These are phyloP conservation scores for Prunus armeniaca DNA, from an alignment of 306 rosid genomes.

Conservation along the genomic window DNA sequence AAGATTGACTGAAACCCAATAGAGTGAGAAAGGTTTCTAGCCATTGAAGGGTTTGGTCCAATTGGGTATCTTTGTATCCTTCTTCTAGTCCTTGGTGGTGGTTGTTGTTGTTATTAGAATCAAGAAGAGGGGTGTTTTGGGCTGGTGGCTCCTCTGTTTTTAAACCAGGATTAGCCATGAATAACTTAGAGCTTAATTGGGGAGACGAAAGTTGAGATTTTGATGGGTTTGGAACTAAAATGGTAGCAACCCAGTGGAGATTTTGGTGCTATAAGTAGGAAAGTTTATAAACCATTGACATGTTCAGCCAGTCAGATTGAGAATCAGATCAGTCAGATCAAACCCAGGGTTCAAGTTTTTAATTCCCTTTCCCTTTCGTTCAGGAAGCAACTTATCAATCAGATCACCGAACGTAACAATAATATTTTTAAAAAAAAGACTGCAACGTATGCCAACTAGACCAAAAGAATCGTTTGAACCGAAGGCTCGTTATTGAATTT, in stretches of 20 bases:
- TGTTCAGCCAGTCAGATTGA: not conserved
- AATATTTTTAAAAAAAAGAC: not conserved
- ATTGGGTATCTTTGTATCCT: slow-evolving; percentile 24
- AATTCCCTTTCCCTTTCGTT: not conserved
- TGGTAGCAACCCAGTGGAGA: slow-evolving; percentile 20
- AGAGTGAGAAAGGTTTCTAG: slow-evolving; percentile 43
- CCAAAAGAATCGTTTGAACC: not conserved
- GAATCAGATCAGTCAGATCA: not conserved
- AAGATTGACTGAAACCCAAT: slow-evolving; percentile 55
- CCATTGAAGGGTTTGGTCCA: slow-evolving; percentile 42
- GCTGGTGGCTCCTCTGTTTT: slow-evolving; percentile 36
- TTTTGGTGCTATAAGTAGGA: slow-evolving; percentile 1
- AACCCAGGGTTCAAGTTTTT: not conserved
- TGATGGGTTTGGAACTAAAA: slow-evolving; percentile 11
- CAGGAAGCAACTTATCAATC: not conserved
- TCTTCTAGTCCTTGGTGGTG: not conserved
- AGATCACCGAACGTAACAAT: not conserved
- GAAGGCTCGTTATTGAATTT: not conserved
- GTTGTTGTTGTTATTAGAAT: slow-evolving; percentile 17
- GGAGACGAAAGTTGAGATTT: not conserved
- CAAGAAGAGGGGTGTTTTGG: slow-evolving; percentile 40
- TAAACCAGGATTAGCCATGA: slow-evolving; percentile 40
- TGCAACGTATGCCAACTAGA: not conserved
- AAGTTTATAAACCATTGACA: not conserved
- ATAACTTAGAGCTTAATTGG: not conserved